These are phyloP conservation scores for Parafenestella ontariensis DNA, from an alignment of 2,329 filamentous ascomycete species.

Conservation along the genomic window DNA sequence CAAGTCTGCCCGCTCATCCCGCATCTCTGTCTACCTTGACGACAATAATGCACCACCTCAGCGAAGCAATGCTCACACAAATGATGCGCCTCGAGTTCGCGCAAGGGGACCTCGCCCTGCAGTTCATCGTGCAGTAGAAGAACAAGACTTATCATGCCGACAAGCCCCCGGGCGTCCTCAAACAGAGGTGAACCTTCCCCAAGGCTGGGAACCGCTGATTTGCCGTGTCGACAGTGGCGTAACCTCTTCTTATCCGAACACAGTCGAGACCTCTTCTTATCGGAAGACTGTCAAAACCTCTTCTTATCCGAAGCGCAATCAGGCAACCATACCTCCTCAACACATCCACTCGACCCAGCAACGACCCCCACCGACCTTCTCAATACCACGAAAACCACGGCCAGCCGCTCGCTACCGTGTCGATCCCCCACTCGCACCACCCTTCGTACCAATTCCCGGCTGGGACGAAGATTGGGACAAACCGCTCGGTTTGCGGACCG, in stretches of 20 bases:
- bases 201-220: neutral
- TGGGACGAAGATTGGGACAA: conserved; percentile 15
- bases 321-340: neutral
- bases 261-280: no score
- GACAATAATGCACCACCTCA: neutral
- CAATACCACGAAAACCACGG: neutral
- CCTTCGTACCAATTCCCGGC: neutral
- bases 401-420: neutral
- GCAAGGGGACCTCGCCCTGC: neutral
- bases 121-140: no score
- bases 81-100: neutral
- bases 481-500: conserved; percentile 8
- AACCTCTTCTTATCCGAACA: no score
- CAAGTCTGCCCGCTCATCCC: neutral
- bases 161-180: neutral
- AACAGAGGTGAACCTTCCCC: neutral
- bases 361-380: neutral
- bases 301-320: neutral
- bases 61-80: neutral
- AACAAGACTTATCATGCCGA: neutral
- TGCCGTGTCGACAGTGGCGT: neutral
- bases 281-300: no score
- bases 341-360: neutral
- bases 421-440: neutral
- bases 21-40: neutral